Evolutionary conservation across 192 early-diverging fungal species (phyloP), one percentile per base, ranked within the genome.

Genomic region (Coemansia sp.): DNA sequence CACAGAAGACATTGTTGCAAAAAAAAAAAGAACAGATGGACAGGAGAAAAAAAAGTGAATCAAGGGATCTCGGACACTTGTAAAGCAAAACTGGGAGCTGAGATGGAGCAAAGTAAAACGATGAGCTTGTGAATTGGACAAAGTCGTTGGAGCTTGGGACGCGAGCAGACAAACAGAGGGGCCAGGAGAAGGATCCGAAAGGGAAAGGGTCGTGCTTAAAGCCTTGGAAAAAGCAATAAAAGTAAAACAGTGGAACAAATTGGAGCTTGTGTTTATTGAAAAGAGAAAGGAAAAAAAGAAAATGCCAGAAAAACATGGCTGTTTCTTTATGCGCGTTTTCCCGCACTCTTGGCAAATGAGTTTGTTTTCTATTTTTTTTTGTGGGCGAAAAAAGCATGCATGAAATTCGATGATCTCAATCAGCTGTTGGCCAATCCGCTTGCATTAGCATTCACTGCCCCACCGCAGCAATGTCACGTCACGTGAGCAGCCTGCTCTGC

Each of bases 261-360:
- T 33, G 30, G 30, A 36, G 48, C 61, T 63, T 64, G 26, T 59
- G 57, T 59, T 59, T 59, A n/a, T 52, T 36, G 11, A 18, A 51
- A 36, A 12, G 26, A 51, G 12, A 51, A 52, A 12, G 9, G 35
- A 10, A 48, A 30, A 53, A 51, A 16, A 39, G 21, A 65, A 23
- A 26, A 30, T 2, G 63, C 30, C 30, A 30, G 38, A 36, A 51
- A 65, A 53, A 53, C 8, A n/a, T 24, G 21, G 21, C 1, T n/a
- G 6, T 24, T 52, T 24, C 6, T 15, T 45, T 11, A 45, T 16
- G 7, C 15, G 44, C 15, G 14, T 45, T 45, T 45, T 45, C n/a
- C 44, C 44, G 44, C 44, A 14, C 14, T 48, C 18, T 48, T 48
- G 16, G 46, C n/a, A 0, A 9, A n/a, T n/a, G n/a, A n/a, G n/a